Evolutionary conservation across 1,284 basidiomycete genomes (phyloP), one percentile per base, ranked within the genome.

Genomic region (Agaricales sp.): DNA sequence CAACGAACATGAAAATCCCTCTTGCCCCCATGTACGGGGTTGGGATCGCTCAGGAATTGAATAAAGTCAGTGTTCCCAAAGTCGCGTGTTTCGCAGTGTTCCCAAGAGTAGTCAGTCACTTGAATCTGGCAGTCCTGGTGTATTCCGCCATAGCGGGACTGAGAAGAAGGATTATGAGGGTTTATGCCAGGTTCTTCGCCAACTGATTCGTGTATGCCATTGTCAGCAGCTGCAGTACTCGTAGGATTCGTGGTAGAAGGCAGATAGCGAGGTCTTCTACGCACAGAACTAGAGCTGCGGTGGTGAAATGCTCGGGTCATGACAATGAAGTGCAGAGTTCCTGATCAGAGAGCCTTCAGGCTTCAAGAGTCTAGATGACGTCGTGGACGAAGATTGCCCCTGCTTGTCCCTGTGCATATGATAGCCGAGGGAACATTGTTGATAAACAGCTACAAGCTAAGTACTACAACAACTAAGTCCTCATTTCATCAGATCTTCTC

Each of bases 401-500:
- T n/a, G n/a, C n/a, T n/a, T n/a, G n/a, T n/a, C n/a, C n/a, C n/a
- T n/a, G n/a, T n/a, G n/a, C n/a, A n/a, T n/a, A n/a, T n/a, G n/a
- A n/a, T n/a, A n/a, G n/a, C n/a, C n/a, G n/a, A n/a, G n/a, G n/a
- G n/a, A n/a, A n/a, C n/a, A n/a, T n/a, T n/a, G n/a, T n/a, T n/a
- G n/a, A n/a, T n/a, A n/a, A n/a, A n/a, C n/a, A n/a, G n/a, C 6
- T 30, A 30, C 26, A 30, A 14, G 6, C 26, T 30, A 30, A 14
- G 14, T 30, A 30, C 26, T 6, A 14, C 14, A 30, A 30, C 14
- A 30, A 6, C 6, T 30, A 14, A 30, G 6, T 16, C 39, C n/a
- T 41, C 16, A 41, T 41, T 41, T 41, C 59, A 92, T 64, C 14
- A 85, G 71, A 60, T 91, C 87, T 68, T 95, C 92, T 46, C 92